phyloP scores from a whole-genome alignment of 129 eudicot species.

The Tagetes patula region DNA sequence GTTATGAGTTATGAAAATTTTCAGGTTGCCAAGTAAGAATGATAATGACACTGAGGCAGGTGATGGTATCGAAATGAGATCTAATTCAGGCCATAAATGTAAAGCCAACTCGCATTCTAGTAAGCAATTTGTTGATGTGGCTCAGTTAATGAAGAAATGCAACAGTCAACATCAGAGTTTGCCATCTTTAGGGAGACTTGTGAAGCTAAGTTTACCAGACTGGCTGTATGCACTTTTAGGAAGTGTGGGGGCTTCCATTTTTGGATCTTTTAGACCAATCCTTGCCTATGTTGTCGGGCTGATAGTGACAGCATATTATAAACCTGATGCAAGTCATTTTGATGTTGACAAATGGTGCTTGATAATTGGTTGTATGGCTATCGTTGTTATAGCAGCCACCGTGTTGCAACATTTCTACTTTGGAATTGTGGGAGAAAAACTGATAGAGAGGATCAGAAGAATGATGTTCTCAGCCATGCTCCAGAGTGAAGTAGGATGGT shows the following conservation, averaged over 20 bases:
- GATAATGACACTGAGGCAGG: slow-evolving; percentile 31
- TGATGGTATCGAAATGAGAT: slow-evolving; percentile 38
- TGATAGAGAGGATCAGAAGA: slow-evolving; percentile 57
- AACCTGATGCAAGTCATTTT: slow-evolving; percentile 31
- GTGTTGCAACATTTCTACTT: slow-evolving; percentile 64
- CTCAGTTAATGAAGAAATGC: slow-evolving; percentile 19
- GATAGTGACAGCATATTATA: slow-evolving; percentile 56
- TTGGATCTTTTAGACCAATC: slow-evolving; percentile 56
- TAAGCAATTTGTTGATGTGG: slow-evolving; percentile 24
- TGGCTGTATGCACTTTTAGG: slow-evolving; percentile 65
- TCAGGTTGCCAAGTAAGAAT: slow-evolving; percentile 51
- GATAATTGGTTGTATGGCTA: slow-evolving; percentile 58
- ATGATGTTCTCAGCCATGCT: slow-evolving; percentile 74
- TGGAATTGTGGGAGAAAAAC: slow-evolving; percentile 71
- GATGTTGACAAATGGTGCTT: slow-evolving; percentile 71
- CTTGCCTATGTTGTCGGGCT: slow-evolving; percentile 59
- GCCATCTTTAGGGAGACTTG: slow-evolving; percentile 51
- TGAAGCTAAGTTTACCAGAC: slow-evolving; percentile 55
- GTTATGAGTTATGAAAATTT: slow-evolving; percentile 2
- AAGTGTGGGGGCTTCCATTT: slow-evolving; percentile 49
- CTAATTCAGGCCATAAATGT: slow-evolving; percentile 17
- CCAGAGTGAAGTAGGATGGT: slow-evolving; percentile 68
- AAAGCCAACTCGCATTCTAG: slow-evolving; percentile 15
- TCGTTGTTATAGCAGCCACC: slow-evolving; percentile 49
- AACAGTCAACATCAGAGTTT: slow-evolving; percentile 21